Conservation (phyloP, 257 asterid genomes). For the Salvia miltiorrhiza region DNA sequence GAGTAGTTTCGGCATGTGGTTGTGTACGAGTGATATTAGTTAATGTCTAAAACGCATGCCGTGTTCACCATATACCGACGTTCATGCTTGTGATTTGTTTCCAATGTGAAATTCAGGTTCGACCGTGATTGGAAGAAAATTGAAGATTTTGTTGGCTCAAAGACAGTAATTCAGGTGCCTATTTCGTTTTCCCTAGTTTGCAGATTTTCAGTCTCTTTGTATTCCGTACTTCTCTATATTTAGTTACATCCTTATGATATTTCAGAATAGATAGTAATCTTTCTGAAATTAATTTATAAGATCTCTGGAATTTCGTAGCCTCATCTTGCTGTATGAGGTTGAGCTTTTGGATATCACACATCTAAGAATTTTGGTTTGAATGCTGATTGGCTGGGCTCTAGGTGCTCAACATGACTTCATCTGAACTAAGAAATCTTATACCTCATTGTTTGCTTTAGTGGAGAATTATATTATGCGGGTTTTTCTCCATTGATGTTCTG, state of each 20-base stretch:
- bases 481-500: conserved; percentile 13
- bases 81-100: conserved; percentile 16
- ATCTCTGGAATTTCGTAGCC: not conserved
- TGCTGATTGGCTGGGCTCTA: conserved; percentile 1
- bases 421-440: not conserved
- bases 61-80: not conserved
- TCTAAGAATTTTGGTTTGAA: not conserved
- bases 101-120: conserved; percentile 53
- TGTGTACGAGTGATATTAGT: not conserved
- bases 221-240: not conserved
- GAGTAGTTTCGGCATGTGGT: too few relatives aligned
- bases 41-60: not conserved
- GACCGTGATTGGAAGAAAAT: conserved; percentile 99
- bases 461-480: not conserved
- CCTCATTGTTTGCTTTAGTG: conserved; percentile 3
- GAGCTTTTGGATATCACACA: not conserved
- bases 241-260: not conserved
- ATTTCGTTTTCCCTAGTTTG: conserved; percentile 3
- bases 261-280: not conserved
- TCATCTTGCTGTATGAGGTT: conserved; percentile 1
- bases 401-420: not conserved
- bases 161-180: conserved; percentile 90
- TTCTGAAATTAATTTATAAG: not conserved
- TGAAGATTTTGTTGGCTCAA: conserved; percentile 90
- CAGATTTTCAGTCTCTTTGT: not conserved